phyloP scores from a whole-genome alignment of 192 early-diverging fungal species.

The Helicostylum pulchrum region DNA sequence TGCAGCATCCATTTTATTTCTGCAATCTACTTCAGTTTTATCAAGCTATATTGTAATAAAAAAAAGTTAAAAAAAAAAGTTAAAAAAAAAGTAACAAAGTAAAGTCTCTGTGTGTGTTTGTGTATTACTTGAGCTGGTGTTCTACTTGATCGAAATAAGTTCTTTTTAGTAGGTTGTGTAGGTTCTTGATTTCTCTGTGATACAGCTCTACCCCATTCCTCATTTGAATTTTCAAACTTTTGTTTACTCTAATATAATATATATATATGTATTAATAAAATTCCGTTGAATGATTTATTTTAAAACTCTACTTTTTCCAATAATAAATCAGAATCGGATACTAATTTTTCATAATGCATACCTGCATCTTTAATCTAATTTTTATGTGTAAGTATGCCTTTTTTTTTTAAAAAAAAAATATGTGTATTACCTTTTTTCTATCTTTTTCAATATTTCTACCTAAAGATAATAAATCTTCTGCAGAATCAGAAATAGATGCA shows the following conservation, averaged over 20 bases:
- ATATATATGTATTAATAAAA: constrained; percentile 18
- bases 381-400: neutral
- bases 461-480: constrained; percentile 73
- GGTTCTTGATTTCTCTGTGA: constrained; percentile 52
- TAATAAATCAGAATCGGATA: constrained; percentile 70
- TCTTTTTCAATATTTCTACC: constrained; percentile 77
- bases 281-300: too few relatives aligned
- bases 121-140: constrained; percentile 58
- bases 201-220: constrained; percentile 82
- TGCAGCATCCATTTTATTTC: constrained; percentile 71
- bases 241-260: constrained; percentile 62
- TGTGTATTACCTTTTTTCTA: constrained; percentile 78
- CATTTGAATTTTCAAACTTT: constrained; percentile 68
- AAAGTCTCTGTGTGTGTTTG: too few relatives aligned
- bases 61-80: too few relatives aligned
- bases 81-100: constrained; percentile 3
- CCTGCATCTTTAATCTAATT: constrained; percentile 67
- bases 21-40: constrained; percentile 83
- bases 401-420: too few relatives aligned
- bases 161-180: constrained; percentile 36
- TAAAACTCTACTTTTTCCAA: constrained; percentile 69
- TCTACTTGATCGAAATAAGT: constrained; percentile 50
- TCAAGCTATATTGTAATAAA: constrained; percentile 70
- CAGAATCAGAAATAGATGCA: constrained; percentile 61
- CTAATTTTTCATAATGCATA: constrained; percentile 67